These are phyloP conservation scores for Perkinsus marinus DNA, from an alignment of 169 alveolate species.

Conservation along the genomic window DNA sequence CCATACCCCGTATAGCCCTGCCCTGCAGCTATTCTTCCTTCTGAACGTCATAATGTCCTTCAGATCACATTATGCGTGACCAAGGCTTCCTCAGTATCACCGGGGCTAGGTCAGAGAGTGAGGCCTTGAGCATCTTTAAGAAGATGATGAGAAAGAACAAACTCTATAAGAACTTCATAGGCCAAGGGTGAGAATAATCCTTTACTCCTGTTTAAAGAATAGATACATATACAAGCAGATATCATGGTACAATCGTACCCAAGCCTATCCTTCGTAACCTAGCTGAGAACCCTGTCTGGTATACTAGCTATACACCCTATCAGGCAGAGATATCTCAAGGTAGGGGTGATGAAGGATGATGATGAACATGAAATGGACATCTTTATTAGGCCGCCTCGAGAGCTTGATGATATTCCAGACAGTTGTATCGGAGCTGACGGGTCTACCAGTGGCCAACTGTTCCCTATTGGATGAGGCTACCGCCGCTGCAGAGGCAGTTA, in stretches of 20 bases:
- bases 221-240: neutral
- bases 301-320: slow-evolving; percentile 73
- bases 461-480: slow-evolving; percentile 67
- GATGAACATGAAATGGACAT: neutral
- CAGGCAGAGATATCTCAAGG: slow-evolving; percentile 76
- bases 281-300: slow-evolving; percentile 62
- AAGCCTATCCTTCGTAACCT: slow-evolving; percentile 48
- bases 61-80: neutral
- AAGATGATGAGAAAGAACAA: neutral
- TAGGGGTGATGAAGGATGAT: slow-evolving; percentile 13
- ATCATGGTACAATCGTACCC: slow-evolving; percentile 52
- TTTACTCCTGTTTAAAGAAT: neutral
- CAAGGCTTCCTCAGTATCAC: neutral
- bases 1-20: neutral
- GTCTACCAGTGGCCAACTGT: slow-evolving; percentile 60
- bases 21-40: neutral
- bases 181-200: neutral
- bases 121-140: neutral
- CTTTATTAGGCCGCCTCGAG: neutral
- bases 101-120: neutral
- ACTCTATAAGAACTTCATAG: slow-evolving; percentile 5
- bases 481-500: slow-evolving; percentile 73
- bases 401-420: slow-evolving; percentile 36
- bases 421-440: slow-evolving; percentile 59
- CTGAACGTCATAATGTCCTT: neutral